phyloP scores from a whole-genome alignment of 2,329 filamentous ascomycete species.

The Helotiales sp. region DNA sequence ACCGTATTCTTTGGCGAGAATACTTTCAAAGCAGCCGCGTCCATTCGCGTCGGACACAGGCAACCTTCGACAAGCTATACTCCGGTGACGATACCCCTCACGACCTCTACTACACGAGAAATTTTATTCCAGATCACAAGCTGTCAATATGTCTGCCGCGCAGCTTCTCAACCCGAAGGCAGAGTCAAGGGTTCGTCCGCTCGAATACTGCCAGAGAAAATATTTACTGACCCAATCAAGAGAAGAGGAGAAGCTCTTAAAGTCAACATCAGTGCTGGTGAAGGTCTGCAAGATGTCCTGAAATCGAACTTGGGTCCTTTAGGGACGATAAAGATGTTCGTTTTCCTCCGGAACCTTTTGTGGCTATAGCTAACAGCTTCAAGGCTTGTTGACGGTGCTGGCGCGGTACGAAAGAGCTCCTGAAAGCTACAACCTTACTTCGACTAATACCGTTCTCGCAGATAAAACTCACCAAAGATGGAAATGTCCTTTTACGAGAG shows the following conservation, averaged over 20 bases:
- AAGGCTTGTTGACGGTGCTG: constrained; percentile 72
- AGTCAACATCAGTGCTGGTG: constrained; percentile 96
- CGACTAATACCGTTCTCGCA: constrained; percentile 46
- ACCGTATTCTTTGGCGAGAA: constrained; percentile 17
- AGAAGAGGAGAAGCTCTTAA: constrained; percentile 94
- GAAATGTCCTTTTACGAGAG: constrained; percentile 80
- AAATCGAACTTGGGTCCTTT: constrained; percentile 94
- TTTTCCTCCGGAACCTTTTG: constrained; percentile 7
- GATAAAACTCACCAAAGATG: constrained; percentile 99
- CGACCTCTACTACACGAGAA: constrained; percentile 18
- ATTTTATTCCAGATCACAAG: constrained; percentile 21
- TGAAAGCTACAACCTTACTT: constrained; percentile 23
- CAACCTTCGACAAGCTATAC: constrained; percentile 30
- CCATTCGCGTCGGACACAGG: constrained; percentile 29
- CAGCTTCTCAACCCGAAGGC: constrained; percentile 99
- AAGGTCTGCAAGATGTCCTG: constrained; percentile 91
- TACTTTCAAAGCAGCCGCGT: constrained; percentile 16
- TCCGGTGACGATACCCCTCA: constrained; percentile 17
- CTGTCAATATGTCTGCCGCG: constrained; percentile 82
- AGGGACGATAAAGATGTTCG: constrained; percentile 93
- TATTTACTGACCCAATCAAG: constrained; percentile 54
- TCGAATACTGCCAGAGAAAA: constrained; percentile 26
- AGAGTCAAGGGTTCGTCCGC: constrained; percentile 81
- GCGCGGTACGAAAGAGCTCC: constrained; percentile 57
- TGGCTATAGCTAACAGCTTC: constrained; percentile 33